A percentile compares a stretch with the other conserved stretches of the same genome.
phyloP scores from a whole-genome alignment of 768 basidiomycete genomes.

The Boletus fagicola region DNA sequence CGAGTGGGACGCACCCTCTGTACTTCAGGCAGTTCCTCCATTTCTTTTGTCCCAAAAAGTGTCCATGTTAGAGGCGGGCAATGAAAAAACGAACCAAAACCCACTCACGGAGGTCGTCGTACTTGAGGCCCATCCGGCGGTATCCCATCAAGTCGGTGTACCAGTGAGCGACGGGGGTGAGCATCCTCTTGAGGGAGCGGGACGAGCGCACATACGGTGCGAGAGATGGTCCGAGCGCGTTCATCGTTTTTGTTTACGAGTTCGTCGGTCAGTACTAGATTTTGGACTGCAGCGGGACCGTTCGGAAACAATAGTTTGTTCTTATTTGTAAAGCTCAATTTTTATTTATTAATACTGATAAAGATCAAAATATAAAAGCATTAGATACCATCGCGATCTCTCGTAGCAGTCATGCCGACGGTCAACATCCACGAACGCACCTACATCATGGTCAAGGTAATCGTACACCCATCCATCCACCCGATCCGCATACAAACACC shows the following conservation, averaged over 20 bases:
- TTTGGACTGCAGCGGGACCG: slow-evolving; percentile 9
- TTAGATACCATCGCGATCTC: slow-evolving; percentile 27
- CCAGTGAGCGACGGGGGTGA: slow-evolving; percentile 80
- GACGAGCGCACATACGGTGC: slow-evolving; percentile 74
- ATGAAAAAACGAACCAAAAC: background rate
- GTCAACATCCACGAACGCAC: slow-evolving; percentile 68
- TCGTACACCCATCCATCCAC: background rate
- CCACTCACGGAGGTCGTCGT: slow-evolving; percentile 89
- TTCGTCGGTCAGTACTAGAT: no score
- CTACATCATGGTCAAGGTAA: slow-evolving; percentile 99
- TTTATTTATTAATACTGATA: no score
- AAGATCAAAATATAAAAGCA: slow-evolving; percentile 24
- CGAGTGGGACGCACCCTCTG: slow-evolving; percentile 57
- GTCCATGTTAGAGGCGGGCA: background rate
- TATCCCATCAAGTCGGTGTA: slow-evolving; percentile 82
- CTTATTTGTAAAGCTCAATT: slow-evolving; percentile 42
- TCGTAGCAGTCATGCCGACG: slow-evolving; percentile 33
- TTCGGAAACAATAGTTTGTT: slow-evolving; percentile 38
- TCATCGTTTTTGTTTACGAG: slow-evolving; percentile 19
- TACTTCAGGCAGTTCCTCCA: slow-evolving; percentile 75
- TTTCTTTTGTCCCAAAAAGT: slow-evolving; percentile 44
- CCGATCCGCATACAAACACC: no score
- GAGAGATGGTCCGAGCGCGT: slow-evolving; percentile 66
- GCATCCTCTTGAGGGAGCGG: slow-evolving; percentile 59
- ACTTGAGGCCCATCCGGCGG: slow-evolving; percentile 83